Conservation (phyloP, 805 yeast species). For the Candida koratica region DNA sequence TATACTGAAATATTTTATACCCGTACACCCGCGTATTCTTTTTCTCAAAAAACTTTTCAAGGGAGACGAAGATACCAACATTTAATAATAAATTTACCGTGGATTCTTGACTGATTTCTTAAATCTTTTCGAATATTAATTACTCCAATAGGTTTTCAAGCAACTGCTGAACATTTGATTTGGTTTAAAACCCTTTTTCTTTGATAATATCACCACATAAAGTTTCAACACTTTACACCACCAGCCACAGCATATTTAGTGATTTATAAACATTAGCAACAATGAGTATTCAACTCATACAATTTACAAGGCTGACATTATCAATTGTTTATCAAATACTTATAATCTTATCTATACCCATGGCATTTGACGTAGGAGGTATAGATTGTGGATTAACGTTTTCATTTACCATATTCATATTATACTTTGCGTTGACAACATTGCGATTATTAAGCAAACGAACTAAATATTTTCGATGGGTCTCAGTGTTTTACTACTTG, state of each 20-base stretch:
- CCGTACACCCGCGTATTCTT: too few species aligned
- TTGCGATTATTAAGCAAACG: slow-evolving; percentile 52
- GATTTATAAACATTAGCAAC: not conserved
- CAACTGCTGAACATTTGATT: too few species aligned
- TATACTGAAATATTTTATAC: too few species aligned
- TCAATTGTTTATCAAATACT: slow-evolving; percentile 62
- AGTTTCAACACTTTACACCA: slow-evolving; percentile 3
- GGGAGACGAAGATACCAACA: too few species aligned
- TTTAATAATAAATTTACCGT: too few species aligned
- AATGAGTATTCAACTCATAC: slow-evolving; percentile 11
- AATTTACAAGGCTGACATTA: slow-evolving; percentile 19
- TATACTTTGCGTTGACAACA: slow-evolving; percentile 72
- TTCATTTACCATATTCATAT: slow-evolving; percentile 53
- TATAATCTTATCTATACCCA: slow-evolving; percentile 78
- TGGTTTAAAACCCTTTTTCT: too few species aligned
- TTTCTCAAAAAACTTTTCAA: too few species aligned
- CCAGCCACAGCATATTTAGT: too few species aligned
- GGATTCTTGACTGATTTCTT: too few species aligned
- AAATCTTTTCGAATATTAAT: too few species aligned
- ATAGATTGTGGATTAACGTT: slow-evolving; percentile 83
- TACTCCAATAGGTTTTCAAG: too few species aligned
- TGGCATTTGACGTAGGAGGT: slow-evolving; percentile 94
- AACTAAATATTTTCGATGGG: slow-evolving; percentile 40
- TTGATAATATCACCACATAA: too few species aligned
- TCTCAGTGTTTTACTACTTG: slow-evolving; percentile 59